Percentiles rank a stretch among this genome's conserved stretches.
Evolutionary conservation across 306 rosid genomes (phyloP).

Genomic region (Dryas octopetala): DNA sequence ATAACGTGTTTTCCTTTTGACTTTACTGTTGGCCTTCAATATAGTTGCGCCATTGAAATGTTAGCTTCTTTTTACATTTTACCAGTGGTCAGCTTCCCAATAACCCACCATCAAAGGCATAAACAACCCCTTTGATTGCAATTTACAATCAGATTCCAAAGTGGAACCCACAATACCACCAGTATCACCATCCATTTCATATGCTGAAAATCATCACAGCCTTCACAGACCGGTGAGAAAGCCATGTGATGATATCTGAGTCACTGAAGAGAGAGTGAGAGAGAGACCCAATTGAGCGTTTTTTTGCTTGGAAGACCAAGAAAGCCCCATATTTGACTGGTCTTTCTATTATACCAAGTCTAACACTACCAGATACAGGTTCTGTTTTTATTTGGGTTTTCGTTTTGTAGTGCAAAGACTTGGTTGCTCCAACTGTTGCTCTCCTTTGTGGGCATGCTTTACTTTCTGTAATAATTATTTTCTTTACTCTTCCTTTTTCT

Average conservation of each 20-base stretch:
- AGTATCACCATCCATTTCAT: no score
- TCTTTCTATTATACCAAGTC: not conserved
- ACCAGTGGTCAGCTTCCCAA: not conserved
- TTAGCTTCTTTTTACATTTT: not conserved
- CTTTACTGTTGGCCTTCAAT: not conserved
- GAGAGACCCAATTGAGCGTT: no score
- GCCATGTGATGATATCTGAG: no score
- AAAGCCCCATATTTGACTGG: not conserved
- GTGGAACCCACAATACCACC: not conserved
- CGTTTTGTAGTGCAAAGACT: conserved; percentile 8
- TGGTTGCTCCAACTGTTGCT: not conserved
- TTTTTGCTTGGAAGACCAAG: not conserved
- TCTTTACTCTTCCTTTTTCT: not conserved
- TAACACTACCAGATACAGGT: not conserved
- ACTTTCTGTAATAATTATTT: not conserved
- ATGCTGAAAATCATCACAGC: conserved; percentile 4
- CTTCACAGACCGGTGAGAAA: not conserved
- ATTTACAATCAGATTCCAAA: not conserved
- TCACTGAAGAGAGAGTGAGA: no score
- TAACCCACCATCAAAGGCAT: no score
- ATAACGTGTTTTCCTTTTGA: not conserved
- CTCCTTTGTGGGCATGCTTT: not conserved
- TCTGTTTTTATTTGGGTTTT: not conserved
- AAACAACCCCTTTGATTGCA: no score
- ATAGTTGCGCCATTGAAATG: not conserved